Conservation (phyloP, 2,329 filamentous ascomycete species). For the Verticillium isaacii region DNA sequence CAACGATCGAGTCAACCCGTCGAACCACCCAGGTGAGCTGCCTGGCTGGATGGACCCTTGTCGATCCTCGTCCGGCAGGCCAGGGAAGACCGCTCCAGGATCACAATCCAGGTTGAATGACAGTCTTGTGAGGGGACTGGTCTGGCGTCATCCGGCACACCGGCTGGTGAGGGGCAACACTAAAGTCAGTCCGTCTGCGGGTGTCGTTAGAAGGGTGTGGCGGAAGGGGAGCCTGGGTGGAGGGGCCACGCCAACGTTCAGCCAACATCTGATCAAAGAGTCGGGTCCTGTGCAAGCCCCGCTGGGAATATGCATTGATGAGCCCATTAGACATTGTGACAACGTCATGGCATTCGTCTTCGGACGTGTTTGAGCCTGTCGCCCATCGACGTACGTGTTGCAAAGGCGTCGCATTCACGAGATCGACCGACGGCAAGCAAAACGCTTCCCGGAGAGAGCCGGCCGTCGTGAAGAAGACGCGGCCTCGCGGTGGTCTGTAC, state of each 20-base stretch:
- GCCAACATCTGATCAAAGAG: background rate
- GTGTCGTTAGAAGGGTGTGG: conserved; percentile 4
- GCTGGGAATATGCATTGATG: background rate
- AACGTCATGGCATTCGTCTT: no score
- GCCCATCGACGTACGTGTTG: no score
- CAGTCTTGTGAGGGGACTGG: background rate
- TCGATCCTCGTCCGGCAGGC: background rate
- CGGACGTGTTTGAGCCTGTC: no score
- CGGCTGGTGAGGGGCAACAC: background rate
- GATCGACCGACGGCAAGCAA: no score
- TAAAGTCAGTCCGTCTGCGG: background rate
- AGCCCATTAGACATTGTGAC: no score
- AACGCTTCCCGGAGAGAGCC: no score
- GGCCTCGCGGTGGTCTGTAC: no score
- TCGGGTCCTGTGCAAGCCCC: background rate
- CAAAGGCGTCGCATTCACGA: no score
- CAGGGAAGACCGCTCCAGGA: no score
- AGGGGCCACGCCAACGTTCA: conserved; percentile 1
- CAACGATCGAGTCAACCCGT: no score
- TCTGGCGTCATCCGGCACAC: background rate
- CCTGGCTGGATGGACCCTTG: background rate
- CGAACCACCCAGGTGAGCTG: no score
- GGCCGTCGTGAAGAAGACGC: no score
- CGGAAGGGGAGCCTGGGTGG: background rate
- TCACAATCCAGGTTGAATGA: background rate